Evolutionary conservation across 257 asterid species (phyloP).

Genomic region (Solanum sitiens): DNA sequence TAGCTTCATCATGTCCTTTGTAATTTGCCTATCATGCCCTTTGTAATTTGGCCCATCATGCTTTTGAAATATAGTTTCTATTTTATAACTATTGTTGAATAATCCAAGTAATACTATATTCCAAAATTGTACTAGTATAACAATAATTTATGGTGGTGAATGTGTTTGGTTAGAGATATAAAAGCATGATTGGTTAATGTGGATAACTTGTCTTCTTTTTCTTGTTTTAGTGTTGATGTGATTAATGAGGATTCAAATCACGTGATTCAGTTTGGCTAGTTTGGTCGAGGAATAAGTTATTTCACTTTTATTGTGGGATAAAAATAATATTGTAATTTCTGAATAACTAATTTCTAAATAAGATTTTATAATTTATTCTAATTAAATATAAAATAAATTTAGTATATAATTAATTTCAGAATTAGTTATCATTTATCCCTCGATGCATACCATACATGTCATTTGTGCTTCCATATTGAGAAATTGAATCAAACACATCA

Average conservation of each 20-base stretch:
- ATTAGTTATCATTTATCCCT: too few relatives aligned
- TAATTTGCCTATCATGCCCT: not conserved
- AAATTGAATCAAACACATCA: not conserved
- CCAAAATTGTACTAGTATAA: not conserved
- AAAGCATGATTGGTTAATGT: not conserved
- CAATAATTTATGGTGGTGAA: not conserved
- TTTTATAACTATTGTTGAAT: not conserved
- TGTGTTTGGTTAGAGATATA: not conserved
- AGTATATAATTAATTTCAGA: too few relatives aligned
- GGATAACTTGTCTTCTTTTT: not conserved
- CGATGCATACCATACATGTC: not conserved
- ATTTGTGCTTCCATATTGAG: not conserved
- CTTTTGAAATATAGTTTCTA: not conserved
- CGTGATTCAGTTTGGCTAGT: not conserved
- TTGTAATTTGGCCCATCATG: not conserved
- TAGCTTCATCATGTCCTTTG: not conserved
- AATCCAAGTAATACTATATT: not conserved
- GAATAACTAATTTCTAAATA: too few relatives aligned
- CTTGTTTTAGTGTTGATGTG: not conserved
- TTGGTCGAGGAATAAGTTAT: not conserved
- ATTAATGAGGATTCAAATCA: not conserved
- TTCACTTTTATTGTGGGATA: too few relatives aligned
- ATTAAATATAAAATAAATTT: too few relatives aligned
- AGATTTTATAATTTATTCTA: too few relatives aligned
- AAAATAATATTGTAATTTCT: too few relatives aligned